phyloP scores from a whole-genome alignment of 768 basidiomycete species.

The Boletus speciosus region DNA sequence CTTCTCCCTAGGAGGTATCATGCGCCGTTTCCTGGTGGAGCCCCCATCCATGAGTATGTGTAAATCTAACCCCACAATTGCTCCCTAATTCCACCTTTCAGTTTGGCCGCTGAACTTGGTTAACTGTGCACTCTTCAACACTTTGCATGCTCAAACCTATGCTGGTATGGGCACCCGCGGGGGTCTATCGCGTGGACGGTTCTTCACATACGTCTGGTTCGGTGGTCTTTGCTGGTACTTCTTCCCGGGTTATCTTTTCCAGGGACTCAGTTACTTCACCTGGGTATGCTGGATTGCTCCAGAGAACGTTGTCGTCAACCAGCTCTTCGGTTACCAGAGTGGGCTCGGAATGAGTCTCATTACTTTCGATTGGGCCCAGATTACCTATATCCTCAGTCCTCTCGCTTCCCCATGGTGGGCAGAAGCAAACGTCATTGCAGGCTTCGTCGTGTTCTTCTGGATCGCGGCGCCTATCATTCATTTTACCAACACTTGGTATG shows the following conservation, averaged over 20 bases:
- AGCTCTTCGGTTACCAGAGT: conserved; percentile 63
- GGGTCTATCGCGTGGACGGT: conserved; percentile 50
- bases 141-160: conserved; percentile 58
- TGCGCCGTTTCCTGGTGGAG: conserved; percentile 59
- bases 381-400: conserved; percentile 52
- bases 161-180: conserved; percentile 42
- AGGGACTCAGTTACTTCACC: conserved; percentile 58
- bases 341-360: conserved; percentile 68
- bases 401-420: conserved; percentile 36
- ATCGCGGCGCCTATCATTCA: conserved; percentile 27
- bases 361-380: conserved; percentile 81
- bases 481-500: conserved; percentile 38
- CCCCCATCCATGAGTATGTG: conserved; percentile 62
- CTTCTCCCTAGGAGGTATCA: conserved; percentile 56
- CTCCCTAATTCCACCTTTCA: conserved; percentile 32
- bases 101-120: conserved; percentile 76
- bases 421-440: conserved; percentile 37
- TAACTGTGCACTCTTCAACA: conserved; percentile 71
- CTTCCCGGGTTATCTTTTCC: conserved; percentile 74
- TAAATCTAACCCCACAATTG: background rate
- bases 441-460: conserved; percentile 37
- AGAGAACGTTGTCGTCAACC: conserved; percentile 64
- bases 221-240: conserved; percentile 47
- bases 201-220: conserved; percentile 47
- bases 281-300: conserved; percentile 71